phyloP scores from a whole-genome alignment of 805 yeast species.

The Saturnispora mendoncae region DNA sequence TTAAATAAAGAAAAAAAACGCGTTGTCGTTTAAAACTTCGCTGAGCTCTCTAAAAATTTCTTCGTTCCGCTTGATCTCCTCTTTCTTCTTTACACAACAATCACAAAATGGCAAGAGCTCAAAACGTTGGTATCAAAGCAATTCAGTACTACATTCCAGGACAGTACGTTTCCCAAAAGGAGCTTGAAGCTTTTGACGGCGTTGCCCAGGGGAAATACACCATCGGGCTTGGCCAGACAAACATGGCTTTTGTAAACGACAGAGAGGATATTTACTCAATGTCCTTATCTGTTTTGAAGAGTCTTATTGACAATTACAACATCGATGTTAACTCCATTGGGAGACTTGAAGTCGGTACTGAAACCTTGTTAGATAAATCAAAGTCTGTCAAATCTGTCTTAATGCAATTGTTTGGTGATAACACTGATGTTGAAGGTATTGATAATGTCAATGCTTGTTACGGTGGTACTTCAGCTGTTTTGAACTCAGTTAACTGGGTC shows the following conservation, averaged over 20 bases:
- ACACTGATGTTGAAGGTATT: conserved; percentile 88
- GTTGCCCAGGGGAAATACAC: conserved; percentile 94
- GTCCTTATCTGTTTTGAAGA: conserved; percentile 78
- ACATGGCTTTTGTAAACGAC: conserved; percentile 95
- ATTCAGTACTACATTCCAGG: conserved; percentile 86
- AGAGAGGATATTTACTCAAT: conserved; percentile 95
- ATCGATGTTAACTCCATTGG: conserved; percentile 79
- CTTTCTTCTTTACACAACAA: neutral
- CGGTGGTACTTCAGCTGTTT: conserved; percentile 94
- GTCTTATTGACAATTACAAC: conserved; percentile 69
- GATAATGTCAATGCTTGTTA: conserved; percentile 97
- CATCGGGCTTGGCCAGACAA: conserved; percentile 96
- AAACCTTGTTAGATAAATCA: conserved; percentile 92
- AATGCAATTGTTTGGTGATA: conserved; percentile 86
- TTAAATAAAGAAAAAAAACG: neutral
- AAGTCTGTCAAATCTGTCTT: conserved; percentile 93
- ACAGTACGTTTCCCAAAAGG: conserved; percentile 78
- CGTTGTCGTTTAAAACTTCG: neutral
- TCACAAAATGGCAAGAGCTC: conserved; percentile 31
- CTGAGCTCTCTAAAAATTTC: no score
- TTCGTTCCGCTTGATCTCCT: no score
- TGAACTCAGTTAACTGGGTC: conserved; percentile 92
- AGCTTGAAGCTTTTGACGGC: conserved; percentile 74
- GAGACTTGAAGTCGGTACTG: conserved; percentile 96
- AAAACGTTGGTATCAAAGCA: conserved; percentile 94